Evolutionary conservation across 768 basidiomycete species (phyloP), one percentile per base, ranked within the genome.

Genomic region (Lepiota venenata): DNA sequence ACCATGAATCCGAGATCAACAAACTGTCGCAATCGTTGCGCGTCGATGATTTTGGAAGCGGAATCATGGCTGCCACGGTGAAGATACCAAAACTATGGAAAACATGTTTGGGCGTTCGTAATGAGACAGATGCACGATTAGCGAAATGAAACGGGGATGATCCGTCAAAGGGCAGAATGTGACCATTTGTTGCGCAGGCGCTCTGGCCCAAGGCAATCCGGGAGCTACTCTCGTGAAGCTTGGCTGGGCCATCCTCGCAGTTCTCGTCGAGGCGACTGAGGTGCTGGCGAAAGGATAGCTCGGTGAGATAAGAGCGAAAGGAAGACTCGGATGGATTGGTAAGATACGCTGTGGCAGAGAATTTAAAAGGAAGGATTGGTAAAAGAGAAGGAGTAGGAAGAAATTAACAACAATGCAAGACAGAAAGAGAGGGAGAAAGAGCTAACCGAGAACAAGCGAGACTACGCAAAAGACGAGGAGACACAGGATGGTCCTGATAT

Each of bases 241-340:
- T 54, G 52, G 20, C 39, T 27, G 45, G 2, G 52, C 79, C 71
- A 52, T 87, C 85, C 50, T 84, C 80, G 54, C 72, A 65, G 44
- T 72, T 74, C 62, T 87, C 86, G 61, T 94, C 87, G 63, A 97
- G 82, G 52, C 86, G 87, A 56, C 84, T 91, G 56, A 98, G 81
- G 69, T 98, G 94, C 52, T 91, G 90, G 49, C 95, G 91, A 69
- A 99, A 98, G 21, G 93, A 95, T 65, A 91, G 91, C 65, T 97
- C 94, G n/a, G 95, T 98, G 61, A 98, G 85, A 73, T 92, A 95
- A 16, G 93, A 79, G 49, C 95, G 85, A 71, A 99, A 98, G 6
- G 93, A 93, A 44, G 85, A 85, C 71, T 98, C 94, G 52, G 88
- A 85, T 20, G 96, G 96, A 70, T 98, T 98, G 32, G 93, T 92